Evolutionary conservation across 352 stramenopile species (phyloP).

Genomic region (Plasmopara viticola): DNA sequence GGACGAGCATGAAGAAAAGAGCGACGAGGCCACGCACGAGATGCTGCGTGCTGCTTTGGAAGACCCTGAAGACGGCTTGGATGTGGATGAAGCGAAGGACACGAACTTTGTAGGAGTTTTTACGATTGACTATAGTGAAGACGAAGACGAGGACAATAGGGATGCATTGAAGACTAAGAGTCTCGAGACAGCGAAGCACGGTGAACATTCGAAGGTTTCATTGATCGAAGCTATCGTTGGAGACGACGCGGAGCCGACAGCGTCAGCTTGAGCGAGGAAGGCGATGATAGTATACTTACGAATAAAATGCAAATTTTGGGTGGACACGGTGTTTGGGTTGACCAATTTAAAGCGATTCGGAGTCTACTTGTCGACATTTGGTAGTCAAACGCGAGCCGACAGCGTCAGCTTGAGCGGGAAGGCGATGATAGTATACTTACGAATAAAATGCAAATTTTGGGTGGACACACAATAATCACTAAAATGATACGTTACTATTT

Average conservation of each 20-base stretch:
- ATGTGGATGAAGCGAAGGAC: constrained; percentile 15
- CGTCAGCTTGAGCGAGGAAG: constrained; percentile 11
- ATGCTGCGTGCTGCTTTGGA: constrained; percentile 35
- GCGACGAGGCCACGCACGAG: constrained; percentile 34
- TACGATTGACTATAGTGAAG: constrained; percentile 77
- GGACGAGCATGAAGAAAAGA: constrained; percentile 38
- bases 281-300: constrained; percentile 1
- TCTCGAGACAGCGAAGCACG: background rate
- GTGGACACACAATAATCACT: too few relatives aligned
- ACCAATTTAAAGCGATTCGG: too few relatives aligned
- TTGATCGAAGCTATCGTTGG: constrained; percentile 7
- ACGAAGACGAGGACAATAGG: constrained; percentile 45
- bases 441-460: constrained; percentile 14
- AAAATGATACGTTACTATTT: too few relatives aligned
- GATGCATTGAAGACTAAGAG: background rate
- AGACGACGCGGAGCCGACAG: constrained; percentile 12
- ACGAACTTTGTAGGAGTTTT: constrained; percentile 66
- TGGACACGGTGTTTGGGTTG: constrained; percentile 5
- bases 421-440: background rate
- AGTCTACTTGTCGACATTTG: too few relatives aligned
- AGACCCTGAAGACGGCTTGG: constrained; percentile 23
- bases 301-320: constrained; percentile 14
- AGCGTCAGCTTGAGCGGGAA: constrained; percentile 13
- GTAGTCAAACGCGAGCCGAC: constrained; percentile 5
- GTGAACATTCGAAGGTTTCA: constrained; percentile 5